phyloP scores from a whole-genome alignment of 208 protist genomes.

The Trypanosoma theileri region DNA sequence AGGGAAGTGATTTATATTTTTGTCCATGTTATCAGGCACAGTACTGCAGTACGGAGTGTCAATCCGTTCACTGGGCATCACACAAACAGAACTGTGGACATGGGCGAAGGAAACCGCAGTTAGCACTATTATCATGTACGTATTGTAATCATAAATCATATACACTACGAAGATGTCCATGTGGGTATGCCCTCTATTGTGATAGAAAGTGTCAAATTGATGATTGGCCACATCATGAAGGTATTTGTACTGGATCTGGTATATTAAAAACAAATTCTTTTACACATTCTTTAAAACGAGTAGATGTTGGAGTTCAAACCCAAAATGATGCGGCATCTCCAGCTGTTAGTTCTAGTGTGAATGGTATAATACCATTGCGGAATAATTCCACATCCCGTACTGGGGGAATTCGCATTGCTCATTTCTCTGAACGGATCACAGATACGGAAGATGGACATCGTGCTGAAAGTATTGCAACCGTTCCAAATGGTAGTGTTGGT shows the following conservation, averaged over 20 bases:
- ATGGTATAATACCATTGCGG: no score
- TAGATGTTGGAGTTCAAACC: slow-evolving; percentile 13
- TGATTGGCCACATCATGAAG: slow-evolving; percentile 22
- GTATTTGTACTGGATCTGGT: not conserved
- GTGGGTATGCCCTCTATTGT: slow-evolving; percentile 32
- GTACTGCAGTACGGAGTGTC: slow-evolving; percentile 45
- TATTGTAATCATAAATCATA: slow-evolving; percentile 15
- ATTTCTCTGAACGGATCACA: not conserved
- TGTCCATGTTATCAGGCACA: slow-evolving; percentile 38
- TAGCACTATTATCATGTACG: slow-evolving; percentile 3
- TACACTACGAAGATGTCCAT: slow-evolving; percentile 27
- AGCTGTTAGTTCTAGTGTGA: no score
- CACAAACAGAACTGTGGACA: slow-evolving; percentile 21
- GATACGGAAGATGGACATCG: not conserved
- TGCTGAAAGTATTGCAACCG: not conserved
- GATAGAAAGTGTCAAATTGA: slow-evolving; percentile 18
- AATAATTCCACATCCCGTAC: no score
- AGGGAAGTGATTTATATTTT: slow-evolving; percentile 2
- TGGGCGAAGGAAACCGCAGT: not conserved
- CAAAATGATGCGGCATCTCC: not conserved
- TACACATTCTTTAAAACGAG: no score
- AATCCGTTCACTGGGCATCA: slow-evolving; percentile 44
- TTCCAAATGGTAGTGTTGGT: not conserved
- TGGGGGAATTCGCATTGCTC: not conserved
- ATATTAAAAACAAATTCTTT: not conserved